phyloP scores from a whole-genome alignment of 208 protist species.

The Wallacemonas sp. region DNA sequence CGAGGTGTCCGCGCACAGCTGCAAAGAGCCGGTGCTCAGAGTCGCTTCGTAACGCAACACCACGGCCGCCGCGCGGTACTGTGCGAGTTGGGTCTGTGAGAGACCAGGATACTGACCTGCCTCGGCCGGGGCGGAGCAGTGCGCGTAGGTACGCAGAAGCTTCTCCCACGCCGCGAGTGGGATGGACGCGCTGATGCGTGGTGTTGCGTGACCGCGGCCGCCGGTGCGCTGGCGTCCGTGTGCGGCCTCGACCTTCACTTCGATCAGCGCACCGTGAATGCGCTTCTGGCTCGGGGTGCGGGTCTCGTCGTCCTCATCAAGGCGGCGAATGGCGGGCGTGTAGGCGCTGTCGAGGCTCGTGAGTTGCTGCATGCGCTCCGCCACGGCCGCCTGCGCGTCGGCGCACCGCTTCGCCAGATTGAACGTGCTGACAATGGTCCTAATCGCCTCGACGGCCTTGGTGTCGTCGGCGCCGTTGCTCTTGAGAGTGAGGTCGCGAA shows the following conservation, averaged over 20 bases:
- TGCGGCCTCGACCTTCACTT: constrained; percentile 48
- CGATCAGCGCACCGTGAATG: constrained; percentile 57
- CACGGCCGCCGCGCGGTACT: constrained; percentile 63
- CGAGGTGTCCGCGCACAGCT: constrained; percentile 83
- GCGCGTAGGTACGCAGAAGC: constrained; percentile 57
- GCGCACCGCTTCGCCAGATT: constrained; percentile 52
- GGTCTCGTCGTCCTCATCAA: constrained; percentile 42
- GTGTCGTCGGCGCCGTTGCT: constrained; percentile 45
- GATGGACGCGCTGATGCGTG: constrained; percentile 33
- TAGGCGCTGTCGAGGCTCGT: constrained; percentile 10
- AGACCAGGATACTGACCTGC: constrained; percentile 44
- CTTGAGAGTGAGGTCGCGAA: constrained; percentile 84
- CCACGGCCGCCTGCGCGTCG: constrained; percentile 39
- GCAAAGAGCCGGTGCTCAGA: constrained; percentile 77
- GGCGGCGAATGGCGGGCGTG: constrained; percentile 7
- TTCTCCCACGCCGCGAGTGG: constrained; percentile 69
- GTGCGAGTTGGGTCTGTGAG: constrained; percentile 24
- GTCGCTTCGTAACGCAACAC: constrained; percentile 79
- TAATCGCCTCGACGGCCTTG: constrained; percentile 34
- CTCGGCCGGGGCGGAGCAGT: constrained; percentile 19
- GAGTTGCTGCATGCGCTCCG: constrained; percentile 29
- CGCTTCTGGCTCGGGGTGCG: constrained; percentile 45
- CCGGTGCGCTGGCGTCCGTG: neutral
- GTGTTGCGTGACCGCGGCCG: neutral
- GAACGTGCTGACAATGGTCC: constrained; percentile 46